A percentile compares a stretch with the other conserved stretches of the same genome.
Conservation (phyloP, 306 rosid species). For the Cucurbita argyrosperma region DNA sequence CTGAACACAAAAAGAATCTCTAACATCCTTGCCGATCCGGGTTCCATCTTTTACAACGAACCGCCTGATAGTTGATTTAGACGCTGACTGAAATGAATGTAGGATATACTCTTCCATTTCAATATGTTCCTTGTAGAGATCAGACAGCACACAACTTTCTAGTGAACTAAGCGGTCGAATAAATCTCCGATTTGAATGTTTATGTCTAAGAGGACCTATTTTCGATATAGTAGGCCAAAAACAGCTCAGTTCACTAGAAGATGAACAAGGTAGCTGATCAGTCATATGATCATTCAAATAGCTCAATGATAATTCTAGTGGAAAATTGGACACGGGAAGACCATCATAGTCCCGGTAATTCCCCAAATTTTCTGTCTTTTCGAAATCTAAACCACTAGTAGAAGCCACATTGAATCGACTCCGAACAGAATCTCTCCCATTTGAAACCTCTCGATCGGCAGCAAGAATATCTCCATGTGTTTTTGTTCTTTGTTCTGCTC, state of each 20-base stretch:
- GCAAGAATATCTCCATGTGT: background rate
- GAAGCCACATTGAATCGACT: background rate
- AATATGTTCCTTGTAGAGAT: slow-evolving; percentile 43
- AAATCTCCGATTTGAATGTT: slow-evolving; percentile 13
- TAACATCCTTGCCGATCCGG: slow-evolving; percentile 28
- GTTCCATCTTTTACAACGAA: slow-evolving; percentile 52
- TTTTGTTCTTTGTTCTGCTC: background rate
- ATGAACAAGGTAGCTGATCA: slow-evolving; percentile 3
- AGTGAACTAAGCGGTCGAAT: slow-evolving; percentile 44
- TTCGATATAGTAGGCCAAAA: slow-evolving; percentile 21
- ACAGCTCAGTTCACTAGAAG: slow-evolving; percentile 16
- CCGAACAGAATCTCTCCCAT: background rate
- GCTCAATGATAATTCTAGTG: background rate
- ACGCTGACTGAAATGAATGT: slow-evolving; percentile 25
- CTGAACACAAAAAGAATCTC: slow-evolving; percentile 12
- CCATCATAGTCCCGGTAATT: background rate
- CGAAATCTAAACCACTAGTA: background rate
- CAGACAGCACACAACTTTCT: slow-evolving; percentile 73
- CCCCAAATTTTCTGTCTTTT: slow-evolving; percentile 1
- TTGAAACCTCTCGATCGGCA: slow-evolving; percentile 9
- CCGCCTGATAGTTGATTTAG: slow-evolving; percentile 25
- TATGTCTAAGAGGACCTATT: slow-evolving; percentile 32
- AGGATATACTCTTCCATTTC: slow-evolving; percentile 39
- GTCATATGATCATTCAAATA: background rate
- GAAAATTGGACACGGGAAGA: background rate